Conservation (phyloP, 148 eudicot species). For the Polygonum aviculare region DNA sequence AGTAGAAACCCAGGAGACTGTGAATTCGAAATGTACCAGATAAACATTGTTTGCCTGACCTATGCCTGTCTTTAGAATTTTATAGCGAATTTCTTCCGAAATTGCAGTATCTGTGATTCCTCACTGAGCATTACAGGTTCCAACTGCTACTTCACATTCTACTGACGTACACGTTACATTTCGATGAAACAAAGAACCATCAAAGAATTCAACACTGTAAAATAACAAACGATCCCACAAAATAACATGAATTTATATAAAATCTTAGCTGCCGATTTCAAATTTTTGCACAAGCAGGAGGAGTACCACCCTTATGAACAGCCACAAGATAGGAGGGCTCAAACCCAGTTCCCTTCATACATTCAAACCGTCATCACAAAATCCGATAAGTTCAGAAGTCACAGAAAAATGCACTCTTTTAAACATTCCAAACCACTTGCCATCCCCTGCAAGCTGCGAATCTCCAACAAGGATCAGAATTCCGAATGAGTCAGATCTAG, state of each 20-base stretch:
- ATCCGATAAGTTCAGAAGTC: background rate
- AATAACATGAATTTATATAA: conserved; percentile 1
- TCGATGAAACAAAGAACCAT: background rate
- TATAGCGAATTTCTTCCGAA: no score
- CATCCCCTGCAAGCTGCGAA: background rate
- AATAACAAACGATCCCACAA: background rate
- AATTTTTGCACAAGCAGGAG: background rate
- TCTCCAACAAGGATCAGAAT: background rate
- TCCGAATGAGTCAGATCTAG: background rate
- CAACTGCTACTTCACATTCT: no score
- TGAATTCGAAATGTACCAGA: no score
- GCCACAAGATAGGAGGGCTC: background rate
- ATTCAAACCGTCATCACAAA: conserved; percentile 9
- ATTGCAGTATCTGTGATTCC: no score
- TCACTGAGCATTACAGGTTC: no score
- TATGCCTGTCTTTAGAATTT: no score
- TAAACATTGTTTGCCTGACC: no score
- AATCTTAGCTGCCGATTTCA: background rate
- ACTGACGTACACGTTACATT: background rate
- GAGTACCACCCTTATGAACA: conserved; percentile 2
- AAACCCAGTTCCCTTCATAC: background rate
- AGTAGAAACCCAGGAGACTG: no score
- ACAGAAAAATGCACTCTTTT: background rate
- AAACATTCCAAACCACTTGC: background rate
- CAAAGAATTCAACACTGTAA: background rate